Conservation (phyloP, 1,284 basidiomycete genomes). For the Ustilago tritici region DNA sequence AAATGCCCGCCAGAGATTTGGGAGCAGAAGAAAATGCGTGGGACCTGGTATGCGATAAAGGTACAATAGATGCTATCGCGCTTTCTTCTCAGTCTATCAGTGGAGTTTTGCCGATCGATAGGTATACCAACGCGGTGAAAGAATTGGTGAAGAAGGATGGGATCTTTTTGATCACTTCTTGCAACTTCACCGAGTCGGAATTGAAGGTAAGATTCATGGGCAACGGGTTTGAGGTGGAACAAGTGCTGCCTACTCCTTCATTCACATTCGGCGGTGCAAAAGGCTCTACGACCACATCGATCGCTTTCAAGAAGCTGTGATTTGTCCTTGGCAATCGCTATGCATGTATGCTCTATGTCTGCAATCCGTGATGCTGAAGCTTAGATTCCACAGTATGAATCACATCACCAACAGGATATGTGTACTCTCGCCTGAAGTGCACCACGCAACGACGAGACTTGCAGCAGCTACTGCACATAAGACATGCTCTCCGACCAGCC, state of each 20-base stretch:
- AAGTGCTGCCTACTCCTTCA: slow-evolving; percentile 58
- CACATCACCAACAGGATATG: background rate
- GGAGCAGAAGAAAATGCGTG: slow-evolving; percentile 35
- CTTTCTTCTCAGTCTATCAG: slow-evolving; percentile 76
- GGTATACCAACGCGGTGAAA: slow-evolving; percentile 77
- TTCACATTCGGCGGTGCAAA: slow-evolving; percentile 62
- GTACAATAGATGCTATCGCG: slow-evolving; percentile 82
- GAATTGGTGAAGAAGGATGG: slow-evolving; percentile 75
- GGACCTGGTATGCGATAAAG: slow-evolving; percentile 71
- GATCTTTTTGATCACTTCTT: slow-evolving; percentile 82
- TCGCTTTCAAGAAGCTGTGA: slow-evolving; percentile 46
- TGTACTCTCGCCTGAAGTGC: too few relatives aligned
- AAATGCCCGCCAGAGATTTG: slow-evolving; percentile 5
- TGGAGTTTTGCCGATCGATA: slow-evolving; percentile 74
- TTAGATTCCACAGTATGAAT: background rate
- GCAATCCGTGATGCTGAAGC: background rate
- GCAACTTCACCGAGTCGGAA: slow-evolving; percentile 90
- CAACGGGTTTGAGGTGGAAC: slow-evolving; percentile 50
- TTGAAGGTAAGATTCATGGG: slow-evolving; percentile 75
- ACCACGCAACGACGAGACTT: too few relatives aligned
- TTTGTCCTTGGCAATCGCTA: slow-evolving; percentile 1
- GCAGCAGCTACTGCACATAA: slow-evolving; percentile 21
- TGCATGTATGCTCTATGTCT: background rate
- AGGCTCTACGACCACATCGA: slow-evolving; percentile 57
- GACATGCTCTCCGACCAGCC: slow-evolving; percentile 49